Evolutionary conservation across 345 rosid species (phyloP), one percentile per base, ranked within the genome.

Genomic region (Populus alba): DNA sequence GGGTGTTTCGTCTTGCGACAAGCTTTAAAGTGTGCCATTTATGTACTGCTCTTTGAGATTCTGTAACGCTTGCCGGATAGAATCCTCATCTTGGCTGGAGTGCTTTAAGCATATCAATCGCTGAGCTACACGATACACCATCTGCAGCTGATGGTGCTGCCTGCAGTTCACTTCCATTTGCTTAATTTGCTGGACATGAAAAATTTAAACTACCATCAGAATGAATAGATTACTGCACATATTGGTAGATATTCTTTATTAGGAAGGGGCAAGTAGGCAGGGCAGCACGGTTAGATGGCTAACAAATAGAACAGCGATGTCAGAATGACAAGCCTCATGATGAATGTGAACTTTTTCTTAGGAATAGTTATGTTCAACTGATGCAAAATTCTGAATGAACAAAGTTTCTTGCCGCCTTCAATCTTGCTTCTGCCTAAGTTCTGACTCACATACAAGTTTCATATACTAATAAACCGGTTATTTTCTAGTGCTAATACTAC

Each of bases 51-150:
- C 91, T 71, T 90, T 91, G 3, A 92, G 88, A 89, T 83, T 86
- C 68, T 89, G 91, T 62, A 96, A 73, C 45, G 94, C 92, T 81
- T 86, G 91, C 59, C 95, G 87, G 83, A 92, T 81, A 1, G 97
- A 83, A 70, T 87, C 93, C 59, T 87, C 92, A 20, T 85, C 84
- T 70, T 90, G 94, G 82, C 31, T 86, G 2, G 97, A 92, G 81
- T 87, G 87, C 75, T 90, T 92, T 70, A 96, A 85, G 91, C 97
- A 91, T 71, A 91, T 70, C 66, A 94, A 83, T 70, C 89, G 77
- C 77, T 96, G 98, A 53, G 90, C 97, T 12, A 84, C 88, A 15
- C 73, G 79, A 79, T 91, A 91, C 59, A 78, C 77, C 77, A 71
- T 82, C 85, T 82, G 93, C 68, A 84, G 77, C 62, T 86, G 82